phyloP scores from a whole-genome alignment of 2,329 filamentous ascomycete genomes.

The Orbilia oligospora region DNA sequence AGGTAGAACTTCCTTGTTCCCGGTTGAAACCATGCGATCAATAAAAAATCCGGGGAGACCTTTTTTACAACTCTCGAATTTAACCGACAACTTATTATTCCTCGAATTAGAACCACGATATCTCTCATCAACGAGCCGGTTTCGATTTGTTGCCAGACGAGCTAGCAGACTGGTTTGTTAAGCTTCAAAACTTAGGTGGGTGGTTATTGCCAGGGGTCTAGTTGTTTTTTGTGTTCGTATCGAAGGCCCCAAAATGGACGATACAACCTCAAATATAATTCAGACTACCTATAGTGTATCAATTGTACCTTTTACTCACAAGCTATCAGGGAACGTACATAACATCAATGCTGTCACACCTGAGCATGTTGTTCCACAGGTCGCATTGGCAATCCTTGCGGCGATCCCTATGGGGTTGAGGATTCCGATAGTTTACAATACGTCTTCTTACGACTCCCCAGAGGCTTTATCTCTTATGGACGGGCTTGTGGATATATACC shows the following conservation, averaged over 20 bases:
- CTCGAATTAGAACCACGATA: constrained; percentile 80
- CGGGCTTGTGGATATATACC: constrained; percentile 85
- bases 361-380: constrained; percentile 88
- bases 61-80: constrained; percentile 43
- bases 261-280: constrained; percentile 16
- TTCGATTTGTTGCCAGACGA: constrained; percentile 84
- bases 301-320: neutral
- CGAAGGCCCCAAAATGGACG: neutral
- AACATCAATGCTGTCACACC: constrained; percentile 92
- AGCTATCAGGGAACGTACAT: constrained; percentile 73
- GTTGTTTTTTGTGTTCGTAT: constrained; percentile 15
- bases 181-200: constrained; percentile 80
- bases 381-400: constrained; percentile 81
- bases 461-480: constrained; percentile 81
- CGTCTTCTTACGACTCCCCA: constrained; percentile 82
- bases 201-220: neutral
- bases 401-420: constrained; percentile 78
- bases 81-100: constrained; percentile 69
- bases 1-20: constrained; percentile 60
- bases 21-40: constrained; percentile 41
- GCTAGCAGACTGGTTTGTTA: constrained; percentile 85
- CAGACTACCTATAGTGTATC: neutral
- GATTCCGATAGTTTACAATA: constrained; percentile 87
- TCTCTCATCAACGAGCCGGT: constrained; percentile 84
- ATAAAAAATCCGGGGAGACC: constrained; percentile 33